A percentile compares a stretch with the other conserved stretches of the same genome.
phyloP scores from a whole-genome alignment of 1,139 yeast species.

The Yamadazyma taylorii region DNA sequence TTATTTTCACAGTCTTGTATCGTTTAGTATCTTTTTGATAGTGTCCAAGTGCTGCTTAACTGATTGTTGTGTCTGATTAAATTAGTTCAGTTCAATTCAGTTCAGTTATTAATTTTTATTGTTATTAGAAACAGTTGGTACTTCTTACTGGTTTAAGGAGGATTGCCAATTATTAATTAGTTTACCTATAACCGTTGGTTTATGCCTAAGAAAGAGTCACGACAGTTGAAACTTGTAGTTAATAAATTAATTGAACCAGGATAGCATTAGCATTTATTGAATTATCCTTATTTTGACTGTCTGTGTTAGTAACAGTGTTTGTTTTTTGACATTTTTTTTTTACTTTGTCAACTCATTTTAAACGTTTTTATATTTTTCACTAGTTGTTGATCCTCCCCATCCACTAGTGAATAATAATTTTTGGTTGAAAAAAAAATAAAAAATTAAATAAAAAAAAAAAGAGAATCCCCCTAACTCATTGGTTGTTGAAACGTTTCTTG shows the following conservation, averaged over 20 bases:
- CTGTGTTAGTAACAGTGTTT: background rate
- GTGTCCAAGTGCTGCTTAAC: too few relatives aligned
- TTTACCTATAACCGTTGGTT: constrained; percentile 14
- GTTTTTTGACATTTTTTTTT: background rate
- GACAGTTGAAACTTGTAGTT: constrained; percentile 31
- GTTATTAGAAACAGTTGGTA: background rate
- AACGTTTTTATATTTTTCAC: constrained; percentile 26
- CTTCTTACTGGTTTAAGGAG: background rate
- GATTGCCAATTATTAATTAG: background rate
- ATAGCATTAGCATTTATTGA: constrained; percentile 26
- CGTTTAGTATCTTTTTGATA: too few relatives aligned
- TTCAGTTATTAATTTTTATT: too few relatives aligned
- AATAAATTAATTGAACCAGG: constrained; percentile 43
- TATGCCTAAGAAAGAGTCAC: constrained; percentile 51
- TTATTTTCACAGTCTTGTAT: too few relatives aligned
- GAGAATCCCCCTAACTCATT: constrained; percentile 11
- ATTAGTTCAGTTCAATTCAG: too few relatives aligned
- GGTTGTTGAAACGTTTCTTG: constrained; percentile 49
- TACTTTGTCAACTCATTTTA: background rate
- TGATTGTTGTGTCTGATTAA: too few relatives aligned
- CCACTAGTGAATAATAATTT: constrained; percentile 30
- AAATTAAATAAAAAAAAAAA: too few relatives aligned
- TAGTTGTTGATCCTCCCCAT: constrained; percentile 37
- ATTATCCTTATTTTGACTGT: background rate
- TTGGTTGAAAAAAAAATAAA: constrained; percentile 20